Evolutionary conservation across 192 early-diverging fungal genomes (phyloP).

Genomic region (Backusella parvicylindrica): DNA sequence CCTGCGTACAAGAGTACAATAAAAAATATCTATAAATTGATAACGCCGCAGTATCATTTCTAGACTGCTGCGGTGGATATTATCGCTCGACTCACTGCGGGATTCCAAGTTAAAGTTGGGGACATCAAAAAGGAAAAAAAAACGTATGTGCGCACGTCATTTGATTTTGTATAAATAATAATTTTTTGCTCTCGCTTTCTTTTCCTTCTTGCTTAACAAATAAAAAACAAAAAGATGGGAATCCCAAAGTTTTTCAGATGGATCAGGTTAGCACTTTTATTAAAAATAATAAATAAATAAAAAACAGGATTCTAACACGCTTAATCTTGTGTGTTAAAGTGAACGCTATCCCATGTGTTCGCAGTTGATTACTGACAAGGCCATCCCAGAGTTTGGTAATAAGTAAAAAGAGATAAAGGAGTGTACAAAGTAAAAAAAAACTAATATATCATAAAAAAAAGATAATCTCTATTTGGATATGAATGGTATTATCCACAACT

Average conservation of each 20-base stretch:
- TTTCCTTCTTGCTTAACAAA: not conserved
- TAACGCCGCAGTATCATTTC: not conserved
- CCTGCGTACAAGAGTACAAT: not conserved
- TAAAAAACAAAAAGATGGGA: slow-evolving; percentile 53
- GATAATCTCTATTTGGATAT: slow-evolving; percentile 98
- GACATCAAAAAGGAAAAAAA: not conserved
- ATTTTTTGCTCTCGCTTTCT: not conserved
- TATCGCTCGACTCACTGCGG: not conserved
- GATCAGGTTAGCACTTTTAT: slow-evolving; percentile 62
- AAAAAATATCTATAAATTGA: no score
- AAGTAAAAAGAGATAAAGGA: not conserved
- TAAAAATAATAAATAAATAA: not conserved
- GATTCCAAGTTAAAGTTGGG: not conserved
- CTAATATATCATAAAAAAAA: slow-evolving; percentile 5
- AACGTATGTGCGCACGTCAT: not conserved
- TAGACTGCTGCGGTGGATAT: not conserved
- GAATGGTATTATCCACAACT: slow-evolving; percentile 99
- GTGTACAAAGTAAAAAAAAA: not conserved
- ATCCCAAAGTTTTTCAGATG: slow-evolving; percentile 96
- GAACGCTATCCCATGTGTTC: slow-evolving; percentile 95
- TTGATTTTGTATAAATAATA: not conserved
- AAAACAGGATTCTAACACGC: no score
- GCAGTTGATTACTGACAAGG: slow-evolving; percentile 85
- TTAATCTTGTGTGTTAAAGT: slow-evolving; percentile 32
- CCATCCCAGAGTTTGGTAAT: slow-evolving; percentile 92